These are phyloP conservation scores for Elsinoe batatas DNA, from an alignment of 2,329 filamentous ascomycete species.

Conservation along the genomic window DNA sequence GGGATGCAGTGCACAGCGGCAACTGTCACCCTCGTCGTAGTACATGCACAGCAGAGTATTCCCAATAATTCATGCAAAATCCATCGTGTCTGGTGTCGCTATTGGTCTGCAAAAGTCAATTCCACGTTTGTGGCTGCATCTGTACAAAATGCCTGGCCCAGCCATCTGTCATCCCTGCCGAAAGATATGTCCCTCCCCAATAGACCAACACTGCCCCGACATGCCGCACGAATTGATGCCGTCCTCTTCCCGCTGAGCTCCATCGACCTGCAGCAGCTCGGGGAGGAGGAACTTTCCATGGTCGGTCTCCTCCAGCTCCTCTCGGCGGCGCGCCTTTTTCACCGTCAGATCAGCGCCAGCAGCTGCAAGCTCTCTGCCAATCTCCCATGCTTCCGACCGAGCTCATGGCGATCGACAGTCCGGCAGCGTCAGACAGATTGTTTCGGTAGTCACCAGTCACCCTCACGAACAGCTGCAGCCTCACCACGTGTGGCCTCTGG, in stretches of 20 bases:
- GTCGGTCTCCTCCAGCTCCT: not conserved
- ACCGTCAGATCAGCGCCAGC: not conserved
- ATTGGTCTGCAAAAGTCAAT: slow-evolving; percentile 10
- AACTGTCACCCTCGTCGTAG: not conserved
- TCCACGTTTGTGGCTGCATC: slow-evolving; percentile 11
- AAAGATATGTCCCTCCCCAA: not conserved
- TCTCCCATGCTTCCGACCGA: slow-evolving; percentile 2
- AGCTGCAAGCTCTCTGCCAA: not conserved
- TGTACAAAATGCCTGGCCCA: not conserved
- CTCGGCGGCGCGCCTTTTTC: not conserved
- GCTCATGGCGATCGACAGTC: not conserved
- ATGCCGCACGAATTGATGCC: not conserved
- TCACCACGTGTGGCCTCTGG: slow-evolving; percentile 1
- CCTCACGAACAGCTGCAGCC: slow-evolving; percentile 4
- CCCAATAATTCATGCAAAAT: not conserved
- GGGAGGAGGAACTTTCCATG: not conserved
- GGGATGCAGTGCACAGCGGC: not conserved
- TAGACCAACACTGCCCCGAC: not conserved
- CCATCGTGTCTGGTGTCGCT: not conserved
- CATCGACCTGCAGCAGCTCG: not conserved
- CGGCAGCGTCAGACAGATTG: not conserved
- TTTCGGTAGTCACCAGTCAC: not conserved
- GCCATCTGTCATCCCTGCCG: not conserved
- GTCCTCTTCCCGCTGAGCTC: not conserved
- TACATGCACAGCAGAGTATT: slow-evolving; percentile 3